phyloP scores from a whole-genome alignment of 768 basidiomycete species.

The Agrocybe praecox region DNA sequence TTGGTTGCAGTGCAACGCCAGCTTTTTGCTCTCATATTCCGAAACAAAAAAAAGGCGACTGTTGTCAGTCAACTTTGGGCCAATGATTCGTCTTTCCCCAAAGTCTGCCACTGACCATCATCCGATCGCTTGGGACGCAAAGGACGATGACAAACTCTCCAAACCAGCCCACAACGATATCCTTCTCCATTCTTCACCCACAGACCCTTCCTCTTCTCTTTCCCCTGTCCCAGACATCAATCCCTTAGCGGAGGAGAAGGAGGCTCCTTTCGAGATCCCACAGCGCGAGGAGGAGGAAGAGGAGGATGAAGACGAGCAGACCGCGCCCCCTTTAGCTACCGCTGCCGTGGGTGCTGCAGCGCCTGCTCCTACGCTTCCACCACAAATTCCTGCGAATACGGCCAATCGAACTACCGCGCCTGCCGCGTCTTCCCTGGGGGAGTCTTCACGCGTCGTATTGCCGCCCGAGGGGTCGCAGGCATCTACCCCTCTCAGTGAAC shows the following conservation, averaged over 20 bases:
- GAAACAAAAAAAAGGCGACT: background rate
- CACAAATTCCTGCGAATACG: background rate
- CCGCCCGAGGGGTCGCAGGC: conserved; percentile 43
- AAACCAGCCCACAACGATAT: conserved; percentile 19
- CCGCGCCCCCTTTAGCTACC: conserved; percentile 3
- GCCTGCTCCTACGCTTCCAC: background rate
- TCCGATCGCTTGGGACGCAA: conserved; percentile 6
- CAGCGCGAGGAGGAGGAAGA: conserved; percentile 38
- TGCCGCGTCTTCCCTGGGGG: background rate
- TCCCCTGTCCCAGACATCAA: conserved; percentile 49
- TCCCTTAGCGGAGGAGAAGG: conserved; percentile 31
- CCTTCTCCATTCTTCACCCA: conserved; percentile 25
- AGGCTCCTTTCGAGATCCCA: conserved; percentile 31
- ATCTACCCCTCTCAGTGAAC: conserved; percentile 77
- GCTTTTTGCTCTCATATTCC: background rate
- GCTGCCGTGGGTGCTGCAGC: conserved; percentile 1
- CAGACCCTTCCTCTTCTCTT: conserved; percentile 57
- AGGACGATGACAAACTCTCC: conserved; percentile 5
- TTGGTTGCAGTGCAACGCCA: background rate
- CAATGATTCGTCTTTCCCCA: conserved; percentile 22
- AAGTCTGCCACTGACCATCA: conserved; percentile 12
- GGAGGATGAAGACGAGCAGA: conserved; percentile 28
- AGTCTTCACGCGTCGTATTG: conserved; percentile 15
- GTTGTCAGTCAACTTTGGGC: conserved; percentile 20
- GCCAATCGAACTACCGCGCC: background rate